Conservation (phyloP, 2,329 filamentous ascomycete genomes). For the Botryosphaeria agaves region DNA sequence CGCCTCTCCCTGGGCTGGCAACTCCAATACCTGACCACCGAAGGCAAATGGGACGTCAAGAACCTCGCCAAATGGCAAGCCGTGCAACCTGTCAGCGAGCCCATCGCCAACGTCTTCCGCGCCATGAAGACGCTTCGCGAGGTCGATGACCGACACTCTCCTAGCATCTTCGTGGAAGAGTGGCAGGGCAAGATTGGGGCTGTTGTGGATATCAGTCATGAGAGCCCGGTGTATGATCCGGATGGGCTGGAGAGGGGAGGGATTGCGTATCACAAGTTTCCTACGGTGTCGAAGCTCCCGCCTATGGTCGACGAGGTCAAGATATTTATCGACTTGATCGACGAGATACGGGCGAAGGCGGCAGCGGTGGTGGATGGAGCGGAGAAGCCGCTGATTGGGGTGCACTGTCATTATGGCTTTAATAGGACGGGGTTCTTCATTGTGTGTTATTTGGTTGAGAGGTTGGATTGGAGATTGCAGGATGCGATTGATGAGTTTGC, state of each 20-base stretch:
- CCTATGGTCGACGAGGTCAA: slow-evolving; percentile 46
- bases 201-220: slow-evolving; percentile 81
- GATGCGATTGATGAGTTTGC: slow-evolving; percentile 69
- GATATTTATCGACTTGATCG: slow-evolving; percentile 41
- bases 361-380: slow-evolving; percentile 7
- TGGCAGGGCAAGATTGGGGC: slow-evolving; percentile 54
- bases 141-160: slow-evolving; percentile 69
- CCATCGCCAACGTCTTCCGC: slow-evolving; percentile 65
- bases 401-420: slow-evolving; percentile 93
- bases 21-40: slow-evolving; percentile 68
- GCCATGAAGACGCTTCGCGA: slow-evolving; percentile 89
- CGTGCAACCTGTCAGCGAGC: slow-evolving; percentile 57
- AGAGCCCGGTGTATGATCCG: slow-evolving; percentile 78
- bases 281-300: slow-evolving; percentile 82
- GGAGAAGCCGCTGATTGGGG: slow-evolving; percentile 43
- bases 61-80: slow-evolving; percentile 84
- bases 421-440: slow-evolving; percentile 89
- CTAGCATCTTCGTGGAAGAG: slow-evolving; percentile 47
- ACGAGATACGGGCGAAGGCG: slow-evolving; percentile 18
- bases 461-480: slow-evolving; percentile 51
- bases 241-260: slow-evolving; percentile 25
- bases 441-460: slow-evolving; percentile 77
- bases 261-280: slow-evolving; percentile 54
- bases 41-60: slow-evolving; percentile 96
- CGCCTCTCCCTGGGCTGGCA: slow-evolving; percentile 80